Evolutionary conservation across 2,329 filamentous ascomycete genomes (phyloP).

Genomic region (Ophiognomonia clavigignenti-juglandacearum): DNA sequence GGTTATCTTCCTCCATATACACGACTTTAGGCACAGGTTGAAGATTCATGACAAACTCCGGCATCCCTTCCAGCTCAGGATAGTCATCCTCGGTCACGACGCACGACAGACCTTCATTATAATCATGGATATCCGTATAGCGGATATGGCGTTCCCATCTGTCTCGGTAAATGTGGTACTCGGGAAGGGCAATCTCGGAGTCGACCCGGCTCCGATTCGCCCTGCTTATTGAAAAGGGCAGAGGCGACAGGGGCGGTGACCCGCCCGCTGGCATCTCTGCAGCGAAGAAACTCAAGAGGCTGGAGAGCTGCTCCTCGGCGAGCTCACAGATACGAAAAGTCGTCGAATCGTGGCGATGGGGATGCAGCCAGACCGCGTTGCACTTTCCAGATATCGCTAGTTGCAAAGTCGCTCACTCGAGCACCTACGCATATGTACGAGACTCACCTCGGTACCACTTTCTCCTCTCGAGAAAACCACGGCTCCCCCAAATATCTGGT

Average conservation of each 20-base stretch:
- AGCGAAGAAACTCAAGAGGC: neutral
- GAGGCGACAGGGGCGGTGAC: too few relatives aligned
- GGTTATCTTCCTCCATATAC: too few relatives aligned
- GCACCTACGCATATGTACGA: neutral
- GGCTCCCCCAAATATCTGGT: constrained; percentile 23
- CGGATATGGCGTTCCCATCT: constrained; percentile 1
- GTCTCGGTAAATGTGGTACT: neutral
- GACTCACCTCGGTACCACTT: neutral
- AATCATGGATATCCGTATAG: neutral
- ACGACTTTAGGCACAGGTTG: too few relatives aligned
- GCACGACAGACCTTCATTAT: too few relatives aligned
- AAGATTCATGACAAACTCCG: too few relatives aligned
- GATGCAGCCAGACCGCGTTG: neutral
- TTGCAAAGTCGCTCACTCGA: neutral
- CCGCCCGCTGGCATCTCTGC: neutral
- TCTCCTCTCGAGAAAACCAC: constrained; percentile 19
- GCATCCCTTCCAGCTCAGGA: too few relatives aligned
- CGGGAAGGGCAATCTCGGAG: neutral
- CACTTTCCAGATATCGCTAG: neutral
- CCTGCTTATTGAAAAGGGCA: neutral
- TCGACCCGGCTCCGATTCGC: neutral
- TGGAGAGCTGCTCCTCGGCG: neutral
- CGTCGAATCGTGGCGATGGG: neutral
- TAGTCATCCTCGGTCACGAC: too few relatives aligned
- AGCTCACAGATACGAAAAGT: neutral